A percentile compares a stretch with the other conserved stretches of the same genome.
Conservation (phyloP, 805 yeast genomes). For the Torulaspora gathmanii region DNA sequence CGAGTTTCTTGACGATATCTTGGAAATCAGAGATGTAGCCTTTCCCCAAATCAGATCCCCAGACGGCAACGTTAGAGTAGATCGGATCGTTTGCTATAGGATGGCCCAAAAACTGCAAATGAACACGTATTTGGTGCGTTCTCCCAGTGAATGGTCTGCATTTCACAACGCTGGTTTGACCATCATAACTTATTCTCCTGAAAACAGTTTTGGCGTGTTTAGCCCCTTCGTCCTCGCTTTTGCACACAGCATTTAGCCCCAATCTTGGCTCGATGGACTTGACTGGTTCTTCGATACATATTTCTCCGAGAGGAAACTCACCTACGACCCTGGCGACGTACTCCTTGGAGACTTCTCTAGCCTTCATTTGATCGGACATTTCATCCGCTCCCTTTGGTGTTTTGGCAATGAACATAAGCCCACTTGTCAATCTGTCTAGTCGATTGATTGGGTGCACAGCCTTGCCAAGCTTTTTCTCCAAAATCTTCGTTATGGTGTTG, state of each 20-base stretch:
- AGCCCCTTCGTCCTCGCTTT: conserved; percentile 33
- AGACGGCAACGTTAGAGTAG: conserved; percentile 69
- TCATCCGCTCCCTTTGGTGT: conserved; percentile 72
- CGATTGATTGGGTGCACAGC: conserved; percentile 84
- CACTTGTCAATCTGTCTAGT: conserved; percentile 86
- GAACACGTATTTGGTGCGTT: conserved; percentile 93
- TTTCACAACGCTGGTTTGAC: conserved; percentile 57
- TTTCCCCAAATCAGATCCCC: conserved; percentile 77
- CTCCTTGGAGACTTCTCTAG: conserved; percentile 70
- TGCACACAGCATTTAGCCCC: conserved; percentile 54
- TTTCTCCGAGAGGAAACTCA: conserved; percentile 61
- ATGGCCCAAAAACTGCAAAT: conserved; percentile 78
- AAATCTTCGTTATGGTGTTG: conserved; percentile 68
- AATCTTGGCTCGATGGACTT: conserved; percentile 68
- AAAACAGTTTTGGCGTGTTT: conserved; percentile 75
- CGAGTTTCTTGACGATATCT: conserved; percentile 46
- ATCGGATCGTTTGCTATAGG: conserved; percentile 94
- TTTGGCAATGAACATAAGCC: conserved; percentile 86
- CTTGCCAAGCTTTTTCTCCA: conserved; percentile 64
- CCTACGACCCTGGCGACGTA: conserved; percentile 88
- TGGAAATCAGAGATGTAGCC: conserved; percentile 48
- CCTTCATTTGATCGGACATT: conserved; percentile 65
- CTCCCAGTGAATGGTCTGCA: conserved; percentile 90
- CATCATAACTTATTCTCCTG: conserved; percentile 61
- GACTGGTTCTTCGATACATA: conserved; percentile 63